Evolutionary conservation across 805 yeast genomes (phyloP).

Genomic region (Saccharomyces paradoxus): DNA sequence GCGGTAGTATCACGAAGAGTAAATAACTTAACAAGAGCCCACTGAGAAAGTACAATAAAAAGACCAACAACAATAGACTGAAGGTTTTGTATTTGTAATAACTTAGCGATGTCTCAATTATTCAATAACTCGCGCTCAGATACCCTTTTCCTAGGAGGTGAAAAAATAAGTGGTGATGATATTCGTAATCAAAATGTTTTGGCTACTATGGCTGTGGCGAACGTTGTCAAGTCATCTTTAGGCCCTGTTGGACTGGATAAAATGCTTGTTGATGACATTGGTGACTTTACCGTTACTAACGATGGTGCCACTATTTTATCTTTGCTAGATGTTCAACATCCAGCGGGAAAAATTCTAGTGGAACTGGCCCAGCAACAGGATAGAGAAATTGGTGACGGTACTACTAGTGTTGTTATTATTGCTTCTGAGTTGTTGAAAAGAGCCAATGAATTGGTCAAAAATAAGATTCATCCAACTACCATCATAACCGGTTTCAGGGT

Average conservation of each 20-base stretch:
- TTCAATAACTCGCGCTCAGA: conserved; percentile 81
- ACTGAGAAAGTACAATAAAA: not conserved
- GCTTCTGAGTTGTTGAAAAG: conserved; percentile 87
- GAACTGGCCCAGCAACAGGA: conserved; percentile 98
- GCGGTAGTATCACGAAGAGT: not conserved
- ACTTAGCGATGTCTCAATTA: conserved; percentile 44
- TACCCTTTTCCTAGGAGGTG: conserved; percentile 91
- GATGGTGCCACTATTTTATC: conserved; percentile 96
- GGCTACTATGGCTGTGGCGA: conserved; percentile 83
- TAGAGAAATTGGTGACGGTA: conserved; percentile 97
- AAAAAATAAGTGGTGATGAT: conserved; percentile 91
- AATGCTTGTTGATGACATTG: conserved; percentile 97
- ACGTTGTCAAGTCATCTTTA: conserved; percentile 76
- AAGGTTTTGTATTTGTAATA: not conserved
- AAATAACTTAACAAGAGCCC: not conserved
- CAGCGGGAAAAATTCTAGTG: conserved; percentile 95
- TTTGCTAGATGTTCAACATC: conserved; percentile 92
- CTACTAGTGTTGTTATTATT: conserved; percentile 93
- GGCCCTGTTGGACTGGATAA: conserved; percentile 99
- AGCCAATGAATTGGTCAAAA: conserved; percentile 88
- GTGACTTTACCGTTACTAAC: conserved; percentile 96
- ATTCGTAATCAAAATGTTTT: conserved; percentile 91
- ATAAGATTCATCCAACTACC: conserved; percentile 95
- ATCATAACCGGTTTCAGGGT: conserved; percentile 93
- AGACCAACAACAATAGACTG: not conserved